phyloP scores from a whole-genome alignment of 2,329 filamentous ascomycete species.

The Cercospora sesami region DNA sequence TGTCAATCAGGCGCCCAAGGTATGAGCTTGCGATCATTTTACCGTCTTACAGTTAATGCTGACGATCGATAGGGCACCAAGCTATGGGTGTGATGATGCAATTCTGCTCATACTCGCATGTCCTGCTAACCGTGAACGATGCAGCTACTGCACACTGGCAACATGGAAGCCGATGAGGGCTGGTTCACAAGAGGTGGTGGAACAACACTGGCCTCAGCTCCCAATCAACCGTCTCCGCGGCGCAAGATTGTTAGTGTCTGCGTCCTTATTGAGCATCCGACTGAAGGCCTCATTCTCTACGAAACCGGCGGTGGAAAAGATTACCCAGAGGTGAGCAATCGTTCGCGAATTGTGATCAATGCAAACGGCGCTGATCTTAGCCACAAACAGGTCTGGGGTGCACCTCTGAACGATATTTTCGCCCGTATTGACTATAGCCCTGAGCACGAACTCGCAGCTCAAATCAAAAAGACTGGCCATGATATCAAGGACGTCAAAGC shows the following conservation, averaged over 20 bases:
- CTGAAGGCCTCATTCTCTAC: slow-evolving; percentile 26
- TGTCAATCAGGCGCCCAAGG: slow-evolving; percentile 31
- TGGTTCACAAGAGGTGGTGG: slow-evolving; percentile 40
- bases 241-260: slow-evolving; percentile 39
- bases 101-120: too few relatives aligned
- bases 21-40: neutral
- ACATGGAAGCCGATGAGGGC: slow-evolving; percentile 41
- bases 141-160: slow-evolving; percentile 39
- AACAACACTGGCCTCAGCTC: slow-evolving; percentile 35
- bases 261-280: slow-evolving; percentile 36
- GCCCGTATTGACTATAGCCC: slow-evolving; percentile 33
- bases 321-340: slow-evolving; percentile 33
- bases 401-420: slow-evolving; percentile 39
- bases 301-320: slow-evolving; percentile 40
- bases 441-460: slow-evolving; percentile 27
- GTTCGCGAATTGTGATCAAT: neutral
- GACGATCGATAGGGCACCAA: slow-evolving; percentile 37
- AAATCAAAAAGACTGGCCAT: slow-evolving; percentile 36
- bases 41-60: too few relatives aligned
- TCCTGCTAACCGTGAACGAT: neutral
- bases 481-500: slow-evolving; percentile 41
- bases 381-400: slow-evolving; percentile 22
- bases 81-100: slow-evolving; percentile 34
- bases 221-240: slow-evolving; percentile 31
- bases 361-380: neutral